These are phyloP conservation scores for Calycina marina DNA, from an alignment of 2,329 filamentous ascomycete genomes.

Conservation along the genomic window DNA sequence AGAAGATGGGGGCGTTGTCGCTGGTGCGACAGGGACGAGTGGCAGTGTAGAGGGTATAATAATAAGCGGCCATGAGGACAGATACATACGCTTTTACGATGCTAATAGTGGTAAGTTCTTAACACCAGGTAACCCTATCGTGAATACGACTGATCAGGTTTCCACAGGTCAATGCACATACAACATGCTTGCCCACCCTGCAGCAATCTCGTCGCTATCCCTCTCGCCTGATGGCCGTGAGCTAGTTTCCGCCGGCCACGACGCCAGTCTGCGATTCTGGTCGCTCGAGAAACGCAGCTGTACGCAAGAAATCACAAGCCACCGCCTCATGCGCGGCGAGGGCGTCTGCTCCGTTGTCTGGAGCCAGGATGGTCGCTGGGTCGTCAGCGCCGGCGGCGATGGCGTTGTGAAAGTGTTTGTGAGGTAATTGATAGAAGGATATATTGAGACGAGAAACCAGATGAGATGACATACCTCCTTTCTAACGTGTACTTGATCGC, in stretches of 20 bases:
- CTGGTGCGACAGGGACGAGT: slow-evolving; percentile 65
- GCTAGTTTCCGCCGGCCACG: slow-evolving; percentile 89
- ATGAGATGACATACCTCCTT: neutral
- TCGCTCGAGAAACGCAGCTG: slow-evolving; percentile 89
- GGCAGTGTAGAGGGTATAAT: slow-evolving; percentile 83
- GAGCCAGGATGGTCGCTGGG: slow-evolving; percentile 90
- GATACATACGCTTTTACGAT: slow-evolving; percentile 93
- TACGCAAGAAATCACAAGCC: slow-evolving; percentile 86
- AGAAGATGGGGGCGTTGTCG: slow-evolving; percentile 62
- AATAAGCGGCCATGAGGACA: slow-evolving; percentile 92
- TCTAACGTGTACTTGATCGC: slow-evolving; percentile 1
- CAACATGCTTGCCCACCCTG: slow-evolving; percentile 92
- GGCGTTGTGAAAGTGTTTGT: slow-evolving; percentile 89
- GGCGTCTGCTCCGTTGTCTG: slow-evolving; percentile 89
- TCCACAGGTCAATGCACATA: slow-evolving; percentile 89
- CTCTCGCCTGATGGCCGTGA: slow-evolving; percentile 88
- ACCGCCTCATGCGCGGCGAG: slow-evolving; percentile 89
- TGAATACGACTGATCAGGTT: neutral
- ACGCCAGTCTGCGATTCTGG: slow-evolving; percentile 94
- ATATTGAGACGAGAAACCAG: slow-evolving; percentile 1
- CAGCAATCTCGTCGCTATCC: slow-evolving; percentile 80
- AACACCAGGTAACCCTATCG: neutral
- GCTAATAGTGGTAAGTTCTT: slow-evolving; percentile 80
- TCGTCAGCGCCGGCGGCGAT: slow-evolving; percentile 88
- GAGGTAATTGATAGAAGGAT: slow-evolving; percentile 24